Conservation (phyloP, 2,329 filamentous ascomycete species). For the Penicillium sp. region DNA sequence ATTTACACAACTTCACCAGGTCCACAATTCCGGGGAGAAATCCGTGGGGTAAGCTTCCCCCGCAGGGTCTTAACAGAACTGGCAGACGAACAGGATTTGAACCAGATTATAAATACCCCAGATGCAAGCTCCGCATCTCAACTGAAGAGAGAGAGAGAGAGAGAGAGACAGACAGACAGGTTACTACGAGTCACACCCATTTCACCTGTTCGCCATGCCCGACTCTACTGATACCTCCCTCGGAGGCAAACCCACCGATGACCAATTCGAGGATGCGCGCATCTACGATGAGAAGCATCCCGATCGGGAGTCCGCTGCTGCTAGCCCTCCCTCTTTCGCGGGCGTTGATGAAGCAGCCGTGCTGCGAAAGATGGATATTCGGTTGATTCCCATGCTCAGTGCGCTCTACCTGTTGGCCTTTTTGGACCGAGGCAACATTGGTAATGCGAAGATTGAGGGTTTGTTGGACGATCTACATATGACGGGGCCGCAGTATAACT, state of each 20-base stretch:
- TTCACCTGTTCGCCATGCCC: conserved; percentile 9
- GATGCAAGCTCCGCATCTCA: neutral
- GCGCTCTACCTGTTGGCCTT: conserved; percentile 41
- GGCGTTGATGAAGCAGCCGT: conserved; percentile 29
- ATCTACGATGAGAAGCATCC: conserved; percentile 15
- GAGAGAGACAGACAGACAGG: neutral
- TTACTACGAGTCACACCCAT: neutral
- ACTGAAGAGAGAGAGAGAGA: neutral
- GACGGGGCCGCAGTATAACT: conserved; percentile 41
- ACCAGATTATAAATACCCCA: conserved; percentile 6
- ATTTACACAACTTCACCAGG: neutral
- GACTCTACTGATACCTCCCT: conserved; percentile 9
- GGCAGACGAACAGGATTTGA: neutral
- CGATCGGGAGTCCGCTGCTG: conserved; percentile 16
- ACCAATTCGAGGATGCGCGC: conserved; percentile 19
- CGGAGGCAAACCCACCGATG: conserved; percentile 20
- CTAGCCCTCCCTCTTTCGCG: conserved; percentile 12
- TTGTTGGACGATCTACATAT: conserved; percentile 38
- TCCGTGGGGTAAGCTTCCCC: conserved; percentile 7
- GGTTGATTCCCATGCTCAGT: conserved; percentile 37
- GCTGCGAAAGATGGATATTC: conserved; percentile 39
- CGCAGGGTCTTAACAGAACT: neutral
- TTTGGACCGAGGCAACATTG: conserved; percentile 44
- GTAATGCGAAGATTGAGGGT: conserved; percentile 44
- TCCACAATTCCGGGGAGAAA: neutral